phyloP scores from a whole-genome alignment of 805 yeast species.

The Candida sithepensis region DNA sequence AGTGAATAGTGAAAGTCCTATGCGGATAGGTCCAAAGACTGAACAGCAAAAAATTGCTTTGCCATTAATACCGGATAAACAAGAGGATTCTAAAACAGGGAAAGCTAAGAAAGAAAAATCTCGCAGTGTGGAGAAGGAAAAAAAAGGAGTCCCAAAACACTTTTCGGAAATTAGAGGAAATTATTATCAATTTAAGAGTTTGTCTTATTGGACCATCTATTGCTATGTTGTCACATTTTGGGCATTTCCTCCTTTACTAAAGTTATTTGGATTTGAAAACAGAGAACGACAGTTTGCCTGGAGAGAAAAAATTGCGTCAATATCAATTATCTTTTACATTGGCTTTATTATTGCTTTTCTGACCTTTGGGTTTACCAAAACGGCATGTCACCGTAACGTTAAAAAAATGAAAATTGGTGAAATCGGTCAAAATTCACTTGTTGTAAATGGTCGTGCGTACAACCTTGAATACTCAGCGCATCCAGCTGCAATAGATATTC shows the following conservation, averaged over 20 bases:
- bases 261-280: conserved; percentile 71
- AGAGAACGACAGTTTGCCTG: conserved; percentile 89
- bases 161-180: background rate
- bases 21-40: background rate
- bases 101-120: too few relatives aligned
- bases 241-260: conserved; percentile 78
- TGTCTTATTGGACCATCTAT: conserved; percentile 68
- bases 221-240: conserved; percentile 83
- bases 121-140: too few relatives aligned
- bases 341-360: conserved; percentile 81
- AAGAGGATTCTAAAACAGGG: too few relatives aligned
- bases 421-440: conserved; percentile 57
- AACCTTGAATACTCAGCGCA: conserved; percentile 66
- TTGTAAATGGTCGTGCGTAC: conserved; percentile 81
- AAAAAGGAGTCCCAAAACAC: too few relatives aligned
- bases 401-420: conserved; percentile 56
- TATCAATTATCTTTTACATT: conserved; percentile 66
- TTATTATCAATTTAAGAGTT: background rate
- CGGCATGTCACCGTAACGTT: conserved; percentile 59
- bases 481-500: conserved; percentile 79
- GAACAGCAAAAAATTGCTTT: too few relatives aligned
- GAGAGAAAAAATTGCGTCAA: conserved; percentile 91
- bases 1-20: conserved; percentile 29
- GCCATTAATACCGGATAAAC: too few relatives aligned
- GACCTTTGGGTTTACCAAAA: conserved; percentile 84